Conservation (phyloP, 805 yeast species). For the Wickerhamomyces alni region DNA sequence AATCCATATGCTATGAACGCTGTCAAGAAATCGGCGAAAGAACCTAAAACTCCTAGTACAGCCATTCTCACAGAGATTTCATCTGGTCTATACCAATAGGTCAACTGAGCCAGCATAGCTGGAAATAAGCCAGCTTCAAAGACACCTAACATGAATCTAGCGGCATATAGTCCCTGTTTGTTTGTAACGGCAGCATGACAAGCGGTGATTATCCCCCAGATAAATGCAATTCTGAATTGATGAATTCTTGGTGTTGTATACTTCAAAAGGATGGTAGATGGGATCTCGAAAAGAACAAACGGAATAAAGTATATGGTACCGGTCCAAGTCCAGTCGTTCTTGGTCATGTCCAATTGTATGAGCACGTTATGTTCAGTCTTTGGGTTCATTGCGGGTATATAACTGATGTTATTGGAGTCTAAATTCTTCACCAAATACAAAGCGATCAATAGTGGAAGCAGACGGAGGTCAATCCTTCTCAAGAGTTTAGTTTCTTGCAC, state of each 20-base stretch:
- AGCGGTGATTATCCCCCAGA: conserved; percentile 14
- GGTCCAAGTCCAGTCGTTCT: no score
- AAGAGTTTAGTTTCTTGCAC: no score
- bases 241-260: conserved; percentile 9
- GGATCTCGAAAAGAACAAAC: conserved; percentile 13
- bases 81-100: conserved; percentile 32
- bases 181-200: conserved; percentile 15
- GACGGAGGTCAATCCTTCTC: no score
- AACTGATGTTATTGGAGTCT: no score
- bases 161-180: conserved; percentile 9
- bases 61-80: conserved; percentile 34
- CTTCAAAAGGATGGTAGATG: conserved; percentile 15
- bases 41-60: conserved; percentile 31
- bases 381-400: no score
- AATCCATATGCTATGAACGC: conserved; percentile 35
- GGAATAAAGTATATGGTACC: conserved; percentile 17
- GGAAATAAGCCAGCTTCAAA: conserved; percentile 39
- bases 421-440: no score
- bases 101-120: conserved; percentile 32
- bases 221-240: conserved; percentile 9
- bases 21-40: conserved; percentile 41
- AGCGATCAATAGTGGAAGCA: no score
- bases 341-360: no score
- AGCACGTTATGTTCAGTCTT: no score
- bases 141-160: conserved; percentile 34